Evolutionary conservation across 106 monocot genomes (phyloP), one percentile per base, ranked within the genome.

Genomic region (Iris macrosiphon): DNA sequence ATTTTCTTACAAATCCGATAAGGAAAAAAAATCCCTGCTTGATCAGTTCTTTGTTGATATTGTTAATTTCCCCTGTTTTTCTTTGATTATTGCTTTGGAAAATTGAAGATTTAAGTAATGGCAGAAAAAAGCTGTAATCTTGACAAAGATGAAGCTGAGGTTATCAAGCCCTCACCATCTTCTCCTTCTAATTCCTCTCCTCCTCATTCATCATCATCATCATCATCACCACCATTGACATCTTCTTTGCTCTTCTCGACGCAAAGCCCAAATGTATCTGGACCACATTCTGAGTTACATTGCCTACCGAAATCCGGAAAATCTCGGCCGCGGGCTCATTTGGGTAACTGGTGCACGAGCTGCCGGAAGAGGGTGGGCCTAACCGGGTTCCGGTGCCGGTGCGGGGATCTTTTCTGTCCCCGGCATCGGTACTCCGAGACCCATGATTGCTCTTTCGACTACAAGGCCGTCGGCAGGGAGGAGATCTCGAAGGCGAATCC

Each of bases 401-500:
- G 93, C 60, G 88, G 88, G 20, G 77, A 84, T 11, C 74, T 93
- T 18, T 93, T 93, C 67, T 93, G 93, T 45, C 34, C 33, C 3
- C 71, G 52, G 31, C 93, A 93, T 59, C 76, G 93, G 29, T 70
- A 88, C 72, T 80, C 87, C 22, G 84, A 83, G 15, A 47, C 49
- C 51, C 93, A 93, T 40, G 75, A 75, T 34, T 93, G 93, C 56
- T 88, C 88, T 27, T 93, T 78, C 26, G 93, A 93, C 62, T 93
- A 93, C 64, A 93, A 93, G 73, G 71, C 87, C 4, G 80, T 72
- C 11, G 93, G 80, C 14, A 65, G 88, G 59, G 88, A 80, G 54
- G 87, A 88, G 77, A 93, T 93, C 47, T 70, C 93, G 14, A 80
- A 78, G 55, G 80, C 83, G 8, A 93, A 93, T 47, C 93, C 93